Evolutionary conservation across 768 basidiomycete genomes (phyloP).

Genomic region (Ephemerocybe angulata): DNA sequence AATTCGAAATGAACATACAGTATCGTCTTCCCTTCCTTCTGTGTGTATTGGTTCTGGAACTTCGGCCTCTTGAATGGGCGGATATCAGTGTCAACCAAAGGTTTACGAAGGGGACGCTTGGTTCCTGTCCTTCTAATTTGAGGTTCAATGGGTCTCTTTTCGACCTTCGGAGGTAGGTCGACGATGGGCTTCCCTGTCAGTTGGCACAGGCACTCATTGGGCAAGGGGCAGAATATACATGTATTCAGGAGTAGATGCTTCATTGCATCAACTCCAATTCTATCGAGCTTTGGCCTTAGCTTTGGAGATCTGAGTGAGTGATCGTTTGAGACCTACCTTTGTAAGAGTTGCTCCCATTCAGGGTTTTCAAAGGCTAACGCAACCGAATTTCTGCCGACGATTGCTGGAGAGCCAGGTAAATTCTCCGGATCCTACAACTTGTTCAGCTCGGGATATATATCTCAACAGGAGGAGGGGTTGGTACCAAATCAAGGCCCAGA

Average conservation of each 20-base stretch:
- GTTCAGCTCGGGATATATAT: too few species aligned
- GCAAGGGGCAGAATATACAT: constrained; percentile 70
- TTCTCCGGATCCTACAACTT: too few species aligned
- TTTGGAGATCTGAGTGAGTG: neutral
- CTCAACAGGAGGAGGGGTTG: too few species aligned
- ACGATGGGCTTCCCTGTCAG: constrained; percentile 71
- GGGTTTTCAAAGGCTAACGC: neutral
- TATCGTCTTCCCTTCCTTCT: neutral
- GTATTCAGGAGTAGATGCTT: constrained; percentile 73
- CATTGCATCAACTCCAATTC: constrained; percentile 76
- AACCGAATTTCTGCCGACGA: neutral
- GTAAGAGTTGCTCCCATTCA: constrained; percentile 3
- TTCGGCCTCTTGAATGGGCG: too few species aligned
- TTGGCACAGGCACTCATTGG: constrained; percentile 84
- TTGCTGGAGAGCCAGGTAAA: neutral
- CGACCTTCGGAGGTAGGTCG: constrained; percentile 15
- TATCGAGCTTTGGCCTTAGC: constrained; percentile 24
- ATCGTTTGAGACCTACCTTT: neutral
- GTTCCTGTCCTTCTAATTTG: too few species aligned
- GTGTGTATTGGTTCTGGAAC: too few species aligned
- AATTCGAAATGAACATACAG: neutral
- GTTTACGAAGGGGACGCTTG: too few species aligned
- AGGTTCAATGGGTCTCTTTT: too few species aligned
- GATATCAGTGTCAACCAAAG: too few species aligned
- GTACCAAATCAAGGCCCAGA: too few species aligned